phyloP scores from a whole-genome alignment of 2,329 filamentous ascomycete species.

The Diplodia mutila region DNA sequence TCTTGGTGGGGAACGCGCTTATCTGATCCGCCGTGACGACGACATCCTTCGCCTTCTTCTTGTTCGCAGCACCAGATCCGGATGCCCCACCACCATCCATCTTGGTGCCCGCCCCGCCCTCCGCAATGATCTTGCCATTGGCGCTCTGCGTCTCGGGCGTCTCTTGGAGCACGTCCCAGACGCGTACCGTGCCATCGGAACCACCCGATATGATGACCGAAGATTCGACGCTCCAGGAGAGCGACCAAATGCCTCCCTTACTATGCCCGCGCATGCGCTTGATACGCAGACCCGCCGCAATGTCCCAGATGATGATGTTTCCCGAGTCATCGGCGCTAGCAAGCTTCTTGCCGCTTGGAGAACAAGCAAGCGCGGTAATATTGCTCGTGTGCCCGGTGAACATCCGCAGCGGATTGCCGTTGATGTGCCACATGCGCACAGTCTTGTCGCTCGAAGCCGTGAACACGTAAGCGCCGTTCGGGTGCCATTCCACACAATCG shows the following conservation, averaged over 20 bases:
- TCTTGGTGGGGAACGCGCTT: slow-evolving; percentile 93
- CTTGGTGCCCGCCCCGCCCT: slow-evolving; percentile 51
- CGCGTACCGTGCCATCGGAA: slow-evolving; percentile 86
- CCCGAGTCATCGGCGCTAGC: slow-evolving; percentile 87
- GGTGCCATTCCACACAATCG: slow-evolving; percentile 91
- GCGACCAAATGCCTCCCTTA: slow-evolving; percentile 89
- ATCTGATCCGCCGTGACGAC: slow-evolving; percentile 93
- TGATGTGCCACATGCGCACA: slow-evolving; percentile 97
- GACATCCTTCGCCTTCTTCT: slow-evolving; percentile 84
- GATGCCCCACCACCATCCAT: slow-evolving; percentile 50
- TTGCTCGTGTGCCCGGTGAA: slow-evolving; percentile 91
- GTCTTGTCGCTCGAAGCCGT: slow-evolving; percentile 92
- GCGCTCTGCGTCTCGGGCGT: slow-evolving; percentile 61
- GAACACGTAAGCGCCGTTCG: slow-evolving; percentile 91
- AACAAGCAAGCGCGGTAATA: slow-evolving; percentile 81
- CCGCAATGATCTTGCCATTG: slow-evolving; percentile 56
- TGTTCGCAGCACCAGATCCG: slow-evolving; percentile 34
- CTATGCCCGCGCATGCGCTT: slow-evolving; percentile 95
- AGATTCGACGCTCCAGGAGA: slow-evolving; percentile 92
- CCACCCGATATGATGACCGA: slow-evolving; percentile 88
- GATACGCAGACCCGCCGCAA: slow-evolving; percentile 80
- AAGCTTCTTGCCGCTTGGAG: slow-evolving; percentile 85
- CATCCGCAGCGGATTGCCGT: slow-evolving; percentile 83
- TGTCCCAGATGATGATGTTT: slow-evolving; percentile 92
- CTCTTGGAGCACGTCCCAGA: slow-evolving; percentile 86